phyloP scores from a whole-genome alignment of 305 asterid genomes.

The Fraxinus latifolia region DNA sequence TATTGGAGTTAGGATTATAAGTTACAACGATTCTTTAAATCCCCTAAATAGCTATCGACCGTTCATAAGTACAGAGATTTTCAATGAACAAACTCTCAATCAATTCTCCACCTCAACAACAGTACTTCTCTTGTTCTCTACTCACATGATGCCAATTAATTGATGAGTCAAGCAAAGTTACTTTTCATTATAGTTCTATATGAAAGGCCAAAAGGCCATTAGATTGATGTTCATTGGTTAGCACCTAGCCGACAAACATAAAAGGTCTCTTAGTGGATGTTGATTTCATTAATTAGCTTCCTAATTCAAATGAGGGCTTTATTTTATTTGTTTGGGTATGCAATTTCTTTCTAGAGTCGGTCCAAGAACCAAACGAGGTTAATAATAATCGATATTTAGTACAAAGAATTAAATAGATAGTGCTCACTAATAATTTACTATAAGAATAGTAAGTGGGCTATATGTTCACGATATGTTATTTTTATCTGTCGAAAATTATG shows the following conservation, averaged over 20 bases:
- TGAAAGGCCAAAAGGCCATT: constrained; percentile 11
- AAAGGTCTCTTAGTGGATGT: constrained; percentile 46
- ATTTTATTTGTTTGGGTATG: neutral
- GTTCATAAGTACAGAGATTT: neutral
- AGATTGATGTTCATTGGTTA: constrained; percentile 36
- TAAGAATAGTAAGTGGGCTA: neutral
- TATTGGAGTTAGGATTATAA: neutral
- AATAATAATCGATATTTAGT: neutral
- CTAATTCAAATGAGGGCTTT: neutral
- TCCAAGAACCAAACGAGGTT: neutral
- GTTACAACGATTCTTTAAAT: neutral
- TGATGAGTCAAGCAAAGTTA: constrained; percentile 23
- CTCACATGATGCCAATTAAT: constrained; percentile 37
- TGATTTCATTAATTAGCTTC: constrained; percentile 36
- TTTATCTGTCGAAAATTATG: too few relatives aligned
- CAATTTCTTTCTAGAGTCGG: neutral
- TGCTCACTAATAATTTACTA: neutral
- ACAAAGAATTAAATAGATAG: neutral
- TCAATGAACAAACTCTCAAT: neutral
- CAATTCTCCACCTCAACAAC: neutral
- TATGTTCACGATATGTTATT: neutral
- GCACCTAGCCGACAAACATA: constrained; percentile 54
- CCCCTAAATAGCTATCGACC: neutral
- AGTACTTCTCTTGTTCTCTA: constrained; percentile 1
- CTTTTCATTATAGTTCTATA: constrained; percentile 12